Evolutionary conservation across 73 alveolate genomes (phyloP).

Genomic region (Durusdinium trenchii): DNA sequence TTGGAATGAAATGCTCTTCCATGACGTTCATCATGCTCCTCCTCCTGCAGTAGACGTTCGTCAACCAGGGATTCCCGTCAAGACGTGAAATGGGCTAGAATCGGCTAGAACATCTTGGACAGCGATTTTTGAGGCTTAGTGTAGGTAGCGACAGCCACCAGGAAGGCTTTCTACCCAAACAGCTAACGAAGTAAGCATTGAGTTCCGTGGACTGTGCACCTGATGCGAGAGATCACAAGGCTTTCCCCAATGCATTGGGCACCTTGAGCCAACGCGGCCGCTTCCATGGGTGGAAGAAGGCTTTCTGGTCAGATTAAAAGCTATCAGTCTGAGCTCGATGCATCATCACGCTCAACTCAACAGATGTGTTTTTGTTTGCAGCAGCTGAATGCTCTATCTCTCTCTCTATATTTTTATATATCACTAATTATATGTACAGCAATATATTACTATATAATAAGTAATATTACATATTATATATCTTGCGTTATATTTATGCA

Average conservation of each 20-base stretch:
- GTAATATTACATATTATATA: not conserved
- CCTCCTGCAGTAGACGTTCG: not conserved
- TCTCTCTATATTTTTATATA: not conserved
- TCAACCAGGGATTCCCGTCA: no score
- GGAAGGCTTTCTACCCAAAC: no score
- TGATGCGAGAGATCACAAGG: no score
- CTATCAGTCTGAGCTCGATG: no score
- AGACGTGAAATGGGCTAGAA: not conserved
- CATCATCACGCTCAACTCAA: no score
- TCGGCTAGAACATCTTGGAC: not conserved
- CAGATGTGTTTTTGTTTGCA: no score
- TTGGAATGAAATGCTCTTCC: slow-evolving; percentile 60
- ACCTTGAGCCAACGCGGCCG: slow-evolving; percentile 89
- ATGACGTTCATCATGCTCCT: not conserved
- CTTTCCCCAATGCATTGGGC: slow-evolving; percentile 82
- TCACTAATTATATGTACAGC: not conserved
- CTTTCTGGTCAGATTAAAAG: no score
- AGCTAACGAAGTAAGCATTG: no score
- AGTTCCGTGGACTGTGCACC: no score
- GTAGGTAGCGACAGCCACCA: not conserved
- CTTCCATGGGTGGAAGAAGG: slow-evolving; percentile 81
- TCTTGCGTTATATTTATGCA: no score
- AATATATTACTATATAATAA: not conserved
- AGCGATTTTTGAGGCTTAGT: not conserved
- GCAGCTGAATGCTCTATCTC: no score